Base-by-base conservation (phyloP, 805 yeast genomes). In the Ogataea pilisensis region DNA sequence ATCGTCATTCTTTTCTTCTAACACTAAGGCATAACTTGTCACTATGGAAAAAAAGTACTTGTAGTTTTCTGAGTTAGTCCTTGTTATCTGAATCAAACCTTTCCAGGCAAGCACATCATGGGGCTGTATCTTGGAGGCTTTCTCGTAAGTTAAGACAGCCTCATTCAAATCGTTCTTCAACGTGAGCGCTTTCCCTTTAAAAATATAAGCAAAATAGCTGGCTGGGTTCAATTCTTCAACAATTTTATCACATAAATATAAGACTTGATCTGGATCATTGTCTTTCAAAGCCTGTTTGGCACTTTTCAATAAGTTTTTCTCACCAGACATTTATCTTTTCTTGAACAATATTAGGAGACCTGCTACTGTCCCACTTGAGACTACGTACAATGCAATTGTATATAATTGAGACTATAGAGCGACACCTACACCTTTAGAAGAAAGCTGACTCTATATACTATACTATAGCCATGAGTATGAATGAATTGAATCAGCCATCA, bases 51-150 rank as follows among this genome's bases (percentile, higher is more conserved):
- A 81, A 57, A 74, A 80, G 2, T 60, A 41, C 4, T 57, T 52
- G 46, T 64, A 66, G 39, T 76, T 49, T 11, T 61, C 51, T 40
- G 64, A 62, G 9, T 11, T 29, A 6, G 31, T 14, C 19, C 16
- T 29, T 14, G 64, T 68, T 0, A 78, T 59, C 35, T 76, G 72
- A 43, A 79, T 63, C 44, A 82, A 69, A 1, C 98, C 98, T 54
- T 85, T 87, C 95, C 93, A 90, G 0, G 89, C 95, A 20, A 75
- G 58, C 2, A 78, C 48, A 37, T 81, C 76, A 2, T 66, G 65
- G 0, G 76, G 72, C 22, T 78, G 73, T 1, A 80, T 38, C 5
- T 57, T 51, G 3, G 77, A 71, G 0, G 89, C 89, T 17, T 52
- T 55, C 24, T 53, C 51, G 51, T 80, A 82, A 9, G 72, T 58